Base-by-base conservation (phyloP, 352 stramenopile species). In the Pythium insidiosum region DNA sequence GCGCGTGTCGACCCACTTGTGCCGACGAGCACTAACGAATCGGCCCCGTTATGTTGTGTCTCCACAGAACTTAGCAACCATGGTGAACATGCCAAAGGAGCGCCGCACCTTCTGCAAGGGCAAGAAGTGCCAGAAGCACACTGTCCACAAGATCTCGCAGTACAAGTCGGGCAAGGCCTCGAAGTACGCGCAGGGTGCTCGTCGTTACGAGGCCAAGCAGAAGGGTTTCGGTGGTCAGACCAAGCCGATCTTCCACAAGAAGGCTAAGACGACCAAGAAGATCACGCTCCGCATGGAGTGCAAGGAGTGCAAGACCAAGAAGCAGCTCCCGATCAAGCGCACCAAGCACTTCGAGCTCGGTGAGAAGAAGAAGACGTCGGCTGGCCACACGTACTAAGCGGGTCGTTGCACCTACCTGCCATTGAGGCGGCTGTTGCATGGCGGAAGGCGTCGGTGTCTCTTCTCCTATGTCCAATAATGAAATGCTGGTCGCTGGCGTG, bases 211-310 rank as follows among this genome's bases (percentile, higher is more conserved):
- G 63, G 84, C 91, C 49, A 99, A 99, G 89, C 97, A 99, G 80
- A 98, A 98, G 88, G 97, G 97, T 76, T 99, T 98, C 73, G 97
- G 97, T 91, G 97, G 97, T 78, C 97, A 99, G 83, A 99, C 97
- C 59, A 99, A 99, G 93, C 97, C 97, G 55, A 90, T 99, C 40
- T 99, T 99, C 81, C 97, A 99, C 93, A 99, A 99, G 86, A 99
- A 99, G 82, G 97, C 97, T 20, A 99, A 99, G 91, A 99, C 96
- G 47, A 97, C 89, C 63, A 96, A 96, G 82, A 96, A 95, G 73
- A 88, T 97, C 61, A 95, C 94, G 26, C 82, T 99, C 36, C 89
- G 97, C 65, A 89, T 99, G 63, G 96, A 99, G 79, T 99, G 97
- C 84, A 99, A 99, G 93, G 95, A 98, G 61, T 99, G 97, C 88